A percentile compares a stretch with the other conserved stretches of the same genome.
Conservation (phyloP, 805 yeast species). For the Candida nanaspora region DNA sequence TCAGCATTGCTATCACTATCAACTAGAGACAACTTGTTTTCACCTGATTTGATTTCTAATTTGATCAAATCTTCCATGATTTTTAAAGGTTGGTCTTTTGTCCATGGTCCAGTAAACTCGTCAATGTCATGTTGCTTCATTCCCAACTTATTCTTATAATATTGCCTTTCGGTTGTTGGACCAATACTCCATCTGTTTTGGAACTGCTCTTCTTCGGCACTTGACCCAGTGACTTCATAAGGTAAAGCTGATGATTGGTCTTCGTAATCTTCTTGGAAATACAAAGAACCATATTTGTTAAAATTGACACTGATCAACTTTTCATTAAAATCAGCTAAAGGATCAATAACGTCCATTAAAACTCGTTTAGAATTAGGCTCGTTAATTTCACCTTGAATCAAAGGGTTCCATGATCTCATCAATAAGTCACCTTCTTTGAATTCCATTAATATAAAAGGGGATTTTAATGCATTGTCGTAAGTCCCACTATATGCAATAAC, state of each 20-base stretch:
- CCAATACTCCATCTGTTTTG: conserved; percentile 82
- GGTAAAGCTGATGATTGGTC: too few species aligned
- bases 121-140: conserved; percentile 43
- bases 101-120: conserved; percentile 74
- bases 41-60: conserved; percentile 57
- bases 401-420: conserved; percentile 90
- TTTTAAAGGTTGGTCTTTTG: conserved; percentile 46
- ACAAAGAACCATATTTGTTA: conserved; percentile 73
- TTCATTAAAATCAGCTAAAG: conserved; percentile 48
- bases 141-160: conserved; percentile 59
- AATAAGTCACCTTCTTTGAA: conserved; percentile 69
- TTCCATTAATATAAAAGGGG: conserved; percentile 81
- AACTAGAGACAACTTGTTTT: conserved; percentile 44
- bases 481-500: conserved; percentile 62
- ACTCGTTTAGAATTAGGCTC: conserved; percentile 41
- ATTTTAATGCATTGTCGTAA: conserved; percentile 51
- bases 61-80: conserved; percentile 57
- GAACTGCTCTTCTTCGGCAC: conserved; percentile 39
- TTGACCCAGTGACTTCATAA: conserved; percentile 65
- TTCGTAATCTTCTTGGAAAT: conserved; percentile 72
- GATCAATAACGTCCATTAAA: conserved; percentile 57
- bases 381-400: conserved; percentile 48
- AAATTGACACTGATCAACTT: conserved; percentile 40
- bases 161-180: conserved; percentile 74
- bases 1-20: conserved; percentile 45